Conservation (phyloP, 2,329 filamentous ascomycete species). For the Xylaria sp. region DNA sequence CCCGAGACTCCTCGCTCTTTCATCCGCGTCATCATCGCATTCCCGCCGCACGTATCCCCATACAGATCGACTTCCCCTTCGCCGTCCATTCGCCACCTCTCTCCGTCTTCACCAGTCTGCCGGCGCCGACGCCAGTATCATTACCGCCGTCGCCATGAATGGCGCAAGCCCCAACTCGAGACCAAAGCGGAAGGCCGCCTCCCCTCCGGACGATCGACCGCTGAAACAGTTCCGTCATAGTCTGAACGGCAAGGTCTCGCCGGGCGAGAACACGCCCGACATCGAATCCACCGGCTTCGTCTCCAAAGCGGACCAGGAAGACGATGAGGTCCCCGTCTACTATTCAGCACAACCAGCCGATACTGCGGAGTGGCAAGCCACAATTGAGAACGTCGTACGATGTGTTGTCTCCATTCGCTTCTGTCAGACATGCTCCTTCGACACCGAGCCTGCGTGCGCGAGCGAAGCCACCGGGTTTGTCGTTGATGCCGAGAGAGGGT, state of each 20-base stretch:
- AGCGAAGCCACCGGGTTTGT: conserved; percentile 98
- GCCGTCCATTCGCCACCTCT: not conserved
- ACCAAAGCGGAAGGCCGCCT: conserved; percentile 49
- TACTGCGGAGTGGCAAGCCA: conserved; percentile 88
- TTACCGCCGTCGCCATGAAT: conserved; percentile 37
- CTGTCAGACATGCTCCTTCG: conserved; percentile 95
- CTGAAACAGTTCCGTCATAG: conserved; percentile 38
- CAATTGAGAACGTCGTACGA: conserved; percentile 87
- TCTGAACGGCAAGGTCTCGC: conserved; percentile 46
- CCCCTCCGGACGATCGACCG: conserved; percentile 38
- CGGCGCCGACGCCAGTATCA: not conserved
- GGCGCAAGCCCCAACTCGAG: conserved; percentile 37
- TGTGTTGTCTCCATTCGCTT: conserved; percentile 99
- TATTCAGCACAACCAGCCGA: conserved; percentile 43
- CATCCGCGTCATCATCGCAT: not conserved
- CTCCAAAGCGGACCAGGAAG: conserved; percentile 39
- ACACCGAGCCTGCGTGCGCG: conserved; percentile 89
- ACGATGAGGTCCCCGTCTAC: conserved; percentile 37
- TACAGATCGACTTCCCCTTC: not conserved
- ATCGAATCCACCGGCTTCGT: conserved; percentile 24
- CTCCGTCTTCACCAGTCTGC: conserved; percentile 1
- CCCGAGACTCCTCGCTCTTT: conserved; percentile 4
- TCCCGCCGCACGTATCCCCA: not conserved
- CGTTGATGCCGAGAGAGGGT: conserved; percentile 78
- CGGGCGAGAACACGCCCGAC: conserved; percentile 47